Base-by-base conservation (phyloP, 2,329 filamentous ascomycete species). In the Cadophora gregata region DNA sequence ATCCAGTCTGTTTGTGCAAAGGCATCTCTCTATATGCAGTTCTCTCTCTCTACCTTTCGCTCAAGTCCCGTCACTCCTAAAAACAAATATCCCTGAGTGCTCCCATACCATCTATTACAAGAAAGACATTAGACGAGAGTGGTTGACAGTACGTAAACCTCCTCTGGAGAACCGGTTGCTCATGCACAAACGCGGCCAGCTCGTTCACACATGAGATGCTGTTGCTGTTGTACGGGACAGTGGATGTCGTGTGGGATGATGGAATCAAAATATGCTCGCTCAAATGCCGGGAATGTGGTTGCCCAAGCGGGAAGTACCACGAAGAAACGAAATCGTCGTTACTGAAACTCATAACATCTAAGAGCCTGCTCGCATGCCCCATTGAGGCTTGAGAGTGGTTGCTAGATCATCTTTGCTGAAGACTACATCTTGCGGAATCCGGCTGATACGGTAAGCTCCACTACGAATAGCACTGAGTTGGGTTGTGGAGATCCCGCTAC, bases 401-500 rank as follows among this genome's bases (percentile, higher is more conserved):
- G 81, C 78, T 74, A 92, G 79, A 73, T 91, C 87, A 67, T 90
- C 85, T 75, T 80, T 85, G 31, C 88, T 90, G 56, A 86, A 87
- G 48, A 91, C 89, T 64, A 87, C 82, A 59, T 88, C 87, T 70
- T 84, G 82, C 1, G 89, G 89, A 65, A 93, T 83, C 58, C 87
- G 84, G 72, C 88, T 90, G 71, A 92, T 84, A 62, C 90, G 87
- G 77, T 92, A 90, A 55, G 89, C 90, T 70, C 90, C 90, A 59
- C 81, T 85, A 69, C 89, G 86, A 70, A 92, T 86, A 75, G 87
- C 85, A 69, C 88, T 79, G 61, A 82, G 74, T 75, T 90, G 83
- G 65, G 81, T 77, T 16, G 83, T 80, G 7, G 88, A 90, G 68
- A 91, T 84, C 56, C 86, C 89, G 19, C 85, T 88, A 63, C 85